A percentile compares a stretch with the other conserved stretches of the same genome.
Conservation (phyloP, 2,329 filamentous ascomycete species). For the Cytospora paraplurivora region DNA sequence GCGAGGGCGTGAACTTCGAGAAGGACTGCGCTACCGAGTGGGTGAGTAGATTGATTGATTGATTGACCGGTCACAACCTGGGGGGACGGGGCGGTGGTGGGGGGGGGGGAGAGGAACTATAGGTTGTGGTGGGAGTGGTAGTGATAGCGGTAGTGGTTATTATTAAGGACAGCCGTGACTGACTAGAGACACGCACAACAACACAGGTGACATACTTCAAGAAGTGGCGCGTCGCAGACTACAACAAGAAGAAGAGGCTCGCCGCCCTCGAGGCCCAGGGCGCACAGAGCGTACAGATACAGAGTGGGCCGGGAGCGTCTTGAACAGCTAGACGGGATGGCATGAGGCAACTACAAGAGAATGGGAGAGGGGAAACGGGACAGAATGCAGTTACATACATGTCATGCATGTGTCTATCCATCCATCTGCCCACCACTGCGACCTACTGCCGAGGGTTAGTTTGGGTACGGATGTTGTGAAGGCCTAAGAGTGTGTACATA, state of each 20-base stretch:
- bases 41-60: slow-evolving; percentile 59
- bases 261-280: slow-evolving; percentile 74
- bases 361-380: neutral
- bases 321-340: neutral
- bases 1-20: slow-evolving; percentile 65
- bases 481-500: neutral
- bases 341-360: neutral
- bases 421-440: too few relatives aligned
- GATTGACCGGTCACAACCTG: neutral
- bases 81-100: neutral
- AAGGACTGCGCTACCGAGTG: slow-evolving; percentile 85
- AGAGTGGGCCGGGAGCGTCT: slow-evolving; percentile 31
- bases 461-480: too few relatives aligned
- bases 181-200: neutral
- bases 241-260: slow-evolving; percentile 79
- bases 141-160: neutral
- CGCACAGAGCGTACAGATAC: slow-evolving; percentile 59
- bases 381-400: neutral
- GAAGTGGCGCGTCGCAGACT: slow-evolving; percentile 90
- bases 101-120: neutral
- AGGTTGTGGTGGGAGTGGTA: neutral
- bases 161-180: neutral
- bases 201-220: slow-evolving; percentile 93
- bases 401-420: too few relatives aligned
- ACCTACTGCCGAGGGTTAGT: too few relatives aligned